These are phyloP conservation scores for Paramecium sexaurelia DNA, from an alignment of 73 alveolate genomes.

Conservation along the genomic window DNA sequence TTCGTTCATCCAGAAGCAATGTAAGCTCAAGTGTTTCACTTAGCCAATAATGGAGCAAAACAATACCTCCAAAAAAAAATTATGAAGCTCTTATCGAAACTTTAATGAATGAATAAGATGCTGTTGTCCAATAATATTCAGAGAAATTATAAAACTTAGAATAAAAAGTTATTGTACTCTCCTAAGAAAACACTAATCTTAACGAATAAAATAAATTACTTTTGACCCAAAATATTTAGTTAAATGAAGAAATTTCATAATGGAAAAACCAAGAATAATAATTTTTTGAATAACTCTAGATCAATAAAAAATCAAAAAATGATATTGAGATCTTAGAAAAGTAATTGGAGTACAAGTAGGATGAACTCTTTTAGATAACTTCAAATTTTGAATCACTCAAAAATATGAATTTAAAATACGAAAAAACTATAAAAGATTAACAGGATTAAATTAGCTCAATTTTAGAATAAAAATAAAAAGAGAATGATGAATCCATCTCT, in stretches of 20 bases:
- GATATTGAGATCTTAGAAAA: not conserved
- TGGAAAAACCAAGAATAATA: not conserved
- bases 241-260: constrained; percentile 15
- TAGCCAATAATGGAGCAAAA: not conserved
- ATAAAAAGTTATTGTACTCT: not conserved
- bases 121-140: not conserved
- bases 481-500: not conserved
- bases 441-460: not conserved
- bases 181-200: not conserved
- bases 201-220: constrained; percentile 1
- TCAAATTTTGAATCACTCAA: not conserved
- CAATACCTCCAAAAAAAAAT: not conserved
- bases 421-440: not conserved
- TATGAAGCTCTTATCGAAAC: not conserved
- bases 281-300: not conserved
- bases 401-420: not conserved
- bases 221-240: not conserved
- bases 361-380: not conserved
- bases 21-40: not conserved
- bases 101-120: not conserved
- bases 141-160: not conserved
- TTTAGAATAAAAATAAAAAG: not conserved
- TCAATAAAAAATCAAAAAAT: not conserved
- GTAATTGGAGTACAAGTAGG: not conserved
- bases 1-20: not conserved